These are phyloP conservation scores for Ilyonectria sp. DNA, from an alignment of 2,329 filamentous ascomycete species.

Conservation along the genomic window DNA sequence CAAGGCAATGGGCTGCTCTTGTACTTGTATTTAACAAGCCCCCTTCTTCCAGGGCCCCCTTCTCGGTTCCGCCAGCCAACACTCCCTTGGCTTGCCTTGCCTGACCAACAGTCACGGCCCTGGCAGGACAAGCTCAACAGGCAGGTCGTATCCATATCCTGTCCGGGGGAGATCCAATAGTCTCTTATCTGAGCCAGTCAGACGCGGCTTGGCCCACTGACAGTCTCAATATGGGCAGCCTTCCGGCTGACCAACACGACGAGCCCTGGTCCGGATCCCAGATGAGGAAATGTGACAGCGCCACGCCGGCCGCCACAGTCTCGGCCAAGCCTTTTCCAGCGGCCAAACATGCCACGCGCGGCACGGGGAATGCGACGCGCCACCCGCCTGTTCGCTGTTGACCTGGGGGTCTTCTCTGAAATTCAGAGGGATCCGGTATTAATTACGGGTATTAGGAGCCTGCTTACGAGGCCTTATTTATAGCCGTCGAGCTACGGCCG, in stretches of 20 bases:
- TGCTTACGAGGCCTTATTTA: not conserved
- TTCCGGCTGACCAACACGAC: slow-evolving; percentile 11
- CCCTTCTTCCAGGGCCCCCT: not conserved
- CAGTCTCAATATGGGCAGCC: slow-evolving; percentile 7
- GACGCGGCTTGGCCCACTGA: slow-evolving; percentile 9
- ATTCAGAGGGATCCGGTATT: not conserved
- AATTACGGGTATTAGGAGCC: slow-evolving; percentile 1
- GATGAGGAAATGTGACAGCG: not conserved
- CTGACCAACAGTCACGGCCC: not conserved
- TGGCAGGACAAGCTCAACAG: not conserved
- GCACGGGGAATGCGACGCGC: not conserved
- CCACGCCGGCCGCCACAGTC: not conserved
- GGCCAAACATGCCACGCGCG: not conserved
- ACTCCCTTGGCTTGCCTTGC: not conserved
- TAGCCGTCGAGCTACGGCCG: slow-evolving; percentile 4
- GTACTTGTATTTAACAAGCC: not conserved
- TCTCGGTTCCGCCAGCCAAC: slow-evolving; percentile 15
- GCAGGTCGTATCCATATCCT: slow-evolving; percentile 3
- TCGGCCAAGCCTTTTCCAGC: slow-evolving; percentile 1
- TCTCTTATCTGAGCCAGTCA: slow-evolving; percentile 7
- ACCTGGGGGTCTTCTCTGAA: not conserved
- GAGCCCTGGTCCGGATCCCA: not conserved
- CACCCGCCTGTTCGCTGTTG: not conserved
- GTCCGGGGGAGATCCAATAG: slow-evolving; percentile 1
- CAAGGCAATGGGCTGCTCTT: slow-evolving; percentile 8